Conservation (phyloP, 2,329 filamentous ascomycete species). For the Penicillium palitans region DNA sequence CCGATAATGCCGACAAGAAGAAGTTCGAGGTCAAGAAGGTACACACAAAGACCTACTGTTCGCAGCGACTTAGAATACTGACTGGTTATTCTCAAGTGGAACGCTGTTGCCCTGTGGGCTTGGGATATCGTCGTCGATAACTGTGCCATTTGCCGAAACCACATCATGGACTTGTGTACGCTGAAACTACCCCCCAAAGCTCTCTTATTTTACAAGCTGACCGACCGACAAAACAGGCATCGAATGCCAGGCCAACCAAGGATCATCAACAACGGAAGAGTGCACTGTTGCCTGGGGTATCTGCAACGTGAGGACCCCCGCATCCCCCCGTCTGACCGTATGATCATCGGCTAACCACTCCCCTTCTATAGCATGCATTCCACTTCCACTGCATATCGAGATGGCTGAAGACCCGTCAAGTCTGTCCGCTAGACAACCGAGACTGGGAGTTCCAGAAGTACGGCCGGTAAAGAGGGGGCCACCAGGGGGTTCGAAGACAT, state of each 20-base stretch:
- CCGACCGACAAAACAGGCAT: slow-evolving; percentile 62
- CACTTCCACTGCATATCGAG: slow-evolving; percentile 99
- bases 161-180: slow-evolving; percentile 98
- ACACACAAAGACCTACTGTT: slow-evolving; percentile 27
- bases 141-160: slow-evolving; percentile 98
- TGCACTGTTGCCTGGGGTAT: slow-evolving; percentile 99
- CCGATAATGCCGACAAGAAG: slow-evolving; percentile 71
- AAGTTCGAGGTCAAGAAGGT: slow-evolving; percentile 99
- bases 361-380: slow-evolving; percentile 77
- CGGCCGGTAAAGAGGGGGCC: slow-evolving; percentile 58
- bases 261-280: slow-evolving; percentile 93
- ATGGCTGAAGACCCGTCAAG: slow-evolving; percentile 98
- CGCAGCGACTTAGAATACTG: slow-evolving; percentile 10
- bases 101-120: slow-evolving; percentile 95
- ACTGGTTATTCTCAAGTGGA: slow-evolving; percentile 67
- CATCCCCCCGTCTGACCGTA: neutral
- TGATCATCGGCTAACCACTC: neutral
- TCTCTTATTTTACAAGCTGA: slow-evolving; percentile 8
- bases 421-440: slow-evolving; percentile 94
- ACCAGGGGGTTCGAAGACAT: slow-evolving; percentile 1
- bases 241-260: slow-evolving; percentile 98
- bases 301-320: slow-evolving; percentile 74
- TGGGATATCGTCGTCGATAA: slow-evolving; percentile 99
- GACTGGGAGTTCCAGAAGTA: slow-evolving; percentile 99
- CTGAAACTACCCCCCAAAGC: neutral